These are phyloP conservation scores for Bolboschoenoplectus hybrid DNA, from an alignment of 202 grass and related monocot genomes.

Conservation along the genomic window DNA sequence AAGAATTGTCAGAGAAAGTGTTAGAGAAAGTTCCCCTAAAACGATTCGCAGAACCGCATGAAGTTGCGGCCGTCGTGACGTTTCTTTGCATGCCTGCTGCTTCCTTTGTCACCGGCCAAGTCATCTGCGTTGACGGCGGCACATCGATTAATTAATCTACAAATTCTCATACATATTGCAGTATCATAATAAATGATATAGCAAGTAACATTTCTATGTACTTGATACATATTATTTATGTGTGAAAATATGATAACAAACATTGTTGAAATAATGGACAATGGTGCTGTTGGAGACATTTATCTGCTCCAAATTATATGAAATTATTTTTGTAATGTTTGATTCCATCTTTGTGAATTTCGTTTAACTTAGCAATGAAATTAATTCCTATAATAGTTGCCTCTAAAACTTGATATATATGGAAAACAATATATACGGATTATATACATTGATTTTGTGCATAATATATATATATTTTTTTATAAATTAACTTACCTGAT, in stretches of 20 bases:
- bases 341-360: background rate
- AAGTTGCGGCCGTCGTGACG: conserved; percentile 30
- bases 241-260: background rate
- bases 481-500: no score
- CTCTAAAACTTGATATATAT: no score
- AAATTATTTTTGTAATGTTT: background rate
- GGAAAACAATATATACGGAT: no score
- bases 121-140: conserved; percentile 41
- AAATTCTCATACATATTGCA: background rate
- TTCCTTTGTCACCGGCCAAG: conserved; percentile 34
- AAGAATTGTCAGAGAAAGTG: background rate
- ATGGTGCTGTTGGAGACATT: background rate
- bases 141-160: background rate
- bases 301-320: background rate
- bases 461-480: no score
- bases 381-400: no score
- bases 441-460: no score
- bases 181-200: background rate
- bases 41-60: conserved; percentile 26
- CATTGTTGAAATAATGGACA: background rate
- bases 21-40: background rate
- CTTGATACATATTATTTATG: background rate
- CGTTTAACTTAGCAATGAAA: no score
- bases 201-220: background rate
- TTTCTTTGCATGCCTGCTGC: conserved; percentile 46